A percentile compares a stretch with the other conserved stretches of the same genome.
phyloP scores from a whole-genome alignment of 345 rosid species.

The Mercurialis annua region DNA sequence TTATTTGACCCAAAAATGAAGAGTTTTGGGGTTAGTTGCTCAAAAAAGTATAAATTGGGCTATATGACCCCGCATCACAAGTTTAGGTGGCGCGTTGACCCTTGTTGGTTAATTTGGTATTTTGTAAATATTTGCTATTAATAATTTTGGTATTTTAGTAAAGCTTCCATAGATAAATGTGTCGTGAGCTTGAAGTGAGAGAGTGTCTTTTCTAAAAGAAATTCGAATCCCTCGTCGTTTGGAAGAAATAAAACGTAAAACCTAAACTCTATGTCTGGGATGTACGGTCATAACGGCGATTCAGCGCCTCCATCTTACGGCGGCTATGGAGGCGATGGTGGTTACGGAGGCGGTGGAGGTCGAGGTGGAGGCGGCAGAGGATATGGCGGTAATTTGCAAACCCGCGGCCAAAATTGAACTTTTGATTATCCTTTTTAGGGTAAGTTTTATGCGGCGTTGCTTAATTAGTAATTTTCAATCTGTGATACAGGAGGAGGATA shows the following conservation, averaged over 20 bases:
- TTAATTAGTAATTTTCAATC: neutral
- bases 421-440: conserved; percentile 14
- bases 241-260: neutral
- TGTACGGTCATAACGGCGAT: conserved; percentile 71
- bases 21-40: too few relatives aligned
- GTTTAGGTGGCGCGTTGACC: too few relatives aligned
- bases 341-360: conserved; percentile 29
- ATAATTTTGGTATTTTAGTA: too few relatives aligned
- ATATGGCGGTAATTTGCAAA: conserved; percentile 25
- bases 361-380: conserved; percentile 20
- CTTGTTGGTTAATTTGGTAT: too few relatives aligned
- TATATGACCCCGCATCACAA: too few relatives aligned
- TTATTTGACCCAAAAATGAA: too few relatives aligned
- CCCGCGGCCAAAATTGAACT: conserved; percentile 36
- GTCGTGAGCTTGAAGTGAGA: too few relatives aligned
- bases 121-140: too few relatives aligned
- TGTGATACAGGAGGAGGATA: conserved; percentile 37
- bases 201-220: too few relatives aligned
- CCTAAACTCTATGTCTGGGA: conserved; percentile 52
- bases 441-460: conserved; percentile 4
- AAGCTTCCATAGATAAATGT: too few relatives aligned
- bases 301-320: conserved; percentile 33
- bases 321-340: conserved; percentile 38
- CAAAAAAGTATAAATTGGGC: too few relatives aligned
- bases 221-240: too few relatives aligned